Evolutionary conservation across 2,329 filamentous ascomycete genomes (phyloP).

Genomic region (Aspergillus tamarii): DNA sequence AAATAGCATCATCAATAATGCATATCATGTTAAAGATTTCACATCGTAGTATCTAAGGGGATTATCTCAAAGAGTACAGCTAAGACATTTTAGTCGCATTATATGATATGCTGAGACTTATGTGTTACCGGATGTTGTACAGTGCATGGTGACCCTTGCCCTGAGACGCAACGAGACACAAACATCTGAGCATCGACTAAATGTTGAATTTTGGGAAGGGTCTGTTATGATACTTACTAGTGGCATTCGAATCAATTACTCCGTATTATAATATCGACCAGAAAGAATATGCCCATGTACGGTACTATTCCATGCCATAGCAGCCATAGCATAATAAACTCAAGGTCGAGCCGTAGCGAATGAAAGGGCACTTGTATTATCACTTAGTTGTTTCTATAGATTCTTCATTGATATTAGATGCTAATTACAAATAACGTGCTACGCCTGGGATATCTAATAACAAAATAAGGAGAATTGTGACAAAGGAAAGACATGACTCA

Average conservation of each 20-base stretch:
- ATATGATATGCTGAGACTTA: neutral
- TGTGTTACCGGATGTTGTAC: neutral
- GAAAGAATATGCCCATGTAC: too few species aligned
- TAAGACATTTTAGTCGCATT: neutral
- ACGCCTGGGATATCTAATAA: slow-evolving; percentile 11
- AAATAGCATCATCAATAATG: neutral
- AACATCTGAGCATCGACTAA: neutral
- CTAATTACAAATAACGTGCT: neutral
- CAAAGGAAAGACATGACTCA: slow-evolving; percentile 13
- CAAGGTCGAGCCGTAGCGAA: neutral
- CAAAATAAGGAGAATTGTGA: slow-evolving; percentile 3
- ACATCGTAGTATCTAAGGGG: neutral
- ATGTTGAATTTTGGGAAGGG: neutral
- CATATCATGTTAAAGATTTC: neutral
- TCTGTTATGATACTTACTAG: neutral
- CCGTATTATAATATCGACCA: too few species aligned
- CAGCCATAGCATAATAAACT: neutral
- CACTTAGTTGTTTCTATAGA: neutral
- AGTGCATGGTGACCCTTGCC: neutral
- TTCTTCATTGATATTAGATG: neutral
- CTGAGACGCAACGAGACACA: neutral
- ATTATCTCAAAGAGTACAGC: neutral
- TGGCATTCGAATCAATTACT: neutral
- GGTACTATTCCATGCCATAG: neutral
- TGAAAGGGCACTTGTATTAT: neutral